A percentile compares a stretch with the other conserved stretches of the same genome.
Evolutionary conservation across 495 filamentous ascomycete species (phyloP).

Genomic region (Talaromyces stipitatus): DNA sequence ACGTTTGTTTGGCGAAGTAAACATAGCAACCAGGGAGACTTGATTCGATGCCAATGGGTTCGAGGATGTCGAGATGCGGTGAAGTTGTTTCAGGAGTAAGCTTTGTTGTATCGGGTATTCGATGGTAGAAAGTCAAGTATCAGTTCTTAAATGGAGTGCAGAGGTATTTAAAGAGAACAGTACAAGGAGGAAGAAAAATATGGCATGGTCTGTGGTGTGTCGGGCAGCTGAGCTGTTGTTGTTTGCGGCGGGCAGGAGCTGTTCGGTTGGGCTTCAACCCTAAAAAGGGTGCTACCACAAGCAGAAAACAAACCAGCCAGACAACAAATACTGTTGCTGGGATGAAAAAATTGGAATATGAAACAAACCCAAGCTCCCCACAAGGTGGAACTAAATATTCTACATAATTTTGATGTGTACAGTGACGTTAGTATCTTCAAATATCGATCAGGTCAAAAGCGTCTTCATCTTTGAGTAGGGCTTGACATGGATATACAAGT

Average conservation of each 20-base stretch:
- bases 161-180: not conserved
- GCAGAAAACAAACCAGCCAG: not conserved
- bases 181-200: not conserved
- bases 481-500: not conserved
- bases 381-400: not conserved
- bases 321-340: not conserved
- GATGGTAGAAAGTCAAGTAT: not conserved
- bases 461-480: not conserved
- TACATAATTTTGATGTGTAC: not conserved
- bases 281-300: not conserved
- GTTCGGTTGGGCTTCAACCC: slow-evolving; percentile 2
- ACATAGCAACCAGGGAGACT: not conserved
- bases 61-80: not conserved
- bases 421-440: not conserved
- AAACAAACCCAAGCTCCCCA: not conserved
- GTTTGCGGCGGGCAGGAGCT: not conserved
- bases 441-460: not conserved
- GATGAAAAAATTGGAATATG: not conserved
- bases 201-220: not conserved
- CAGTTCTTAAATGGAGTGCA: not conserved
- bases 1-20: not conserved
- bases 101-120: not conserved
- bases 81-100: not conserved
- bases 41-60: not conserved
- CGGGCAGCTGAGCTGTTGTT: not conserved